Evolutionary conservation across 352 stramenopile genomes (phyloP), one percentile per base, ranked within the genome.

Genomic region (Pythium utonaiense): DNA sequence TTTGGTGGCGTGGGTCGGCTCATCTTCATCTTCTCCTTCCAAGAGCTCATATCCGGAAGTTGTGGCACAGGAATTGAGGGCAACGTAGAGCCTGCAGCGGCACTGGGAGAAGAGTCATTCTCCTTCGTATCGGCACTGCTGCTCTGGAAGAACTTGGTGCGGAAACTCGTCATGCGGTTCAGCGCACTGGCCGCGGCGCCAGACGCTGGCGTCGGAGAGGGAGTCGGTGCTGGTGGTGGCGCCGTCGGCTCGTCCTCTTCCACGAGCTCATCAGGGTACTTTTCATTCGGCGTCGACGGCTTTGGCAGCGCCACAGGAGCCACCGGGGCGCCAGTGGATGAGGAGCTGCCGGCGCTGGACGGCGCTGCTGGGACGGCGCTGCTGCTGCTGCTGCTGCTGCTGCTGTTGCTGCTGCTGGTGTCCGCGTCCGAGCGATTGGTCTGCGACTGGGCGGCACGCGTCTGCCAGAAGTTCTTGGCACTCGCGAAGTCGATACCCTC

Each of bases 381-480:
- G 60, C 49, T 56, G 55, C 53, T 3, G 31, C 24, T 5, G 55
- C 53, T 3, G 31, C 24, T 5, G 30, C n/a, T 27, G 25, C 47
- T 14, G 60, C 49, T 55, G 54, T 52, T 3, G 31, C 24, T 4
- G 55, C 5, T 4, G n/a, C 10, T 22, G 30, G 27, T 33, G 27
- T 44, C 66, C 31, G 40, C 62, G 57, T n/a, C 24, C 30, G 24
- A 44, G 24, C 42, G 12, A 40, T 30, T 40, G n/a, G 40, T 54
- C 41, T 68, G 80, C 56, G 66, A 67, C 10, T 72, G 73, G 36
- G 69, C 60, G 19, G 72, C 58, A n/a, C 79, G 82, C 50, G 74
- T 82, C 53, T 85, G 76, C 82, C 82, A 91, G 24, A 91, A 71
- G 41, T 51, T 88, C 54, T 86, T 86, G 40, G 84, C 78, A 58